Percentiles rank a stretch among this genome's conserved stretches.
phyloP scores from a whole-genome alignment of 1,139 yeast genomes.

The Suhomyces bokatorum region DNA sequence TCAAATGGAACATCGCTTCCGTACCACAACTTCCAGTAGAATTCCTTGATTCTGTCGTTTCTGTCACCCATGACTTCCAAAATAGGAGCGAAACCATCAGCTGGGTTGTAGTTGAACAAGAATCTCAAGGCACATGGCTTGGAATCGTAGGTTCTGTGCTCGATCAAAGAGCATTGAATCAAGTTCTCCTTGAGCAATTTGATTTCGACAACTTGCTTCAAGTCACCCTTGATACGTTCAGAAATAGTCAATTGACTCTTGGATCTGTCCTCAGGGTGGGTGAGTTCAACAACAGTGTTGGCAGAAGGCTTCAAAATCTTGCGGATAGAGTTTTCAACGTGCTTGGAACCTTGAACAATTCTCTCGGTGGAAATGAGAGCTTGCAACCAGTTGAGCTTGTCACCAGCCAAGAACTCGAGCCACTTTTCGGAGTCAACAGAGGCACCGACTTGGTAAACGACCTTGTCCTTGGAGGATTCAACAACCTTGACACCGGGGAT shows the following conservation, averaged over 20 bases:
- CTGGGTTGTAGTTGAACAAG: constrained; percentile 75
- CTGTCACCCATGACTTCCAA: constrained; percentile 87
- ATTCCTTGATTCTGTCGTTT: constrained; percentile 88
- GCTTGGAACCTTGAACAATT: constrained; percentile 82
- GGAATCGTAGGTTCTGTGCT: constrained; percentile 82
- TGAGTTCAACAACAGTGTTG: constrained; percentile 65
- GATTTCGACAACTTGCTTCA: constrained; percentile 67
- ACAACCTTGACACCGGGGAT: constrained; percentile 11
- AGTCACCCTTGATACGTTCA: constrained; percentile 74
- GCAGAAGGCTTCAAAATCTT: constrained; percentile 76
- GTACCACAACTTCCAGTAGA: constrained; percentile 98
- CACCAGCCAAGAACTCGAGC: constrained; percentile 83
- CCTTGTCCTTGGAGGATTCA: constrained; percentile 35
- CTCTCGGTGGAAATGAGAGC: constrained; percentile 81
- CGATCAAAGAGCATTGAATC: constrained; percentile 76
- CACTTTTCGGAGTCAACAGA: constrained; percentile 59
- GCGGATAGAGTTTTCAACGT: constrained; percentile 75
- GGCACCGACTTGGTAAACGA: constrained; percentile 47
- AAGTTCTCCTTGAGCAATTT: constrained; percentile 45
- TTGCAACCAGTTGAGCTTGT: constrained; percentile 80
- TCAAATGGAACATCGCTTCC: constrained; percentile 61
- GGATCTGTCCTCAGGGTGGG: constrained; percentile 47
- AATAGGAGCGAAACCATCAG: constrained; percentile 93
- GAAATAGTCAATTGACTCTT: constrained; percentile 63
- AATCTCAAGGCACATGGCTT: constrained; percentile 74